Evolutionary conservation across 768 basidiomycete genomes (phyloP).

Genomic region (Panaeolus papilionaceus): DNA sequence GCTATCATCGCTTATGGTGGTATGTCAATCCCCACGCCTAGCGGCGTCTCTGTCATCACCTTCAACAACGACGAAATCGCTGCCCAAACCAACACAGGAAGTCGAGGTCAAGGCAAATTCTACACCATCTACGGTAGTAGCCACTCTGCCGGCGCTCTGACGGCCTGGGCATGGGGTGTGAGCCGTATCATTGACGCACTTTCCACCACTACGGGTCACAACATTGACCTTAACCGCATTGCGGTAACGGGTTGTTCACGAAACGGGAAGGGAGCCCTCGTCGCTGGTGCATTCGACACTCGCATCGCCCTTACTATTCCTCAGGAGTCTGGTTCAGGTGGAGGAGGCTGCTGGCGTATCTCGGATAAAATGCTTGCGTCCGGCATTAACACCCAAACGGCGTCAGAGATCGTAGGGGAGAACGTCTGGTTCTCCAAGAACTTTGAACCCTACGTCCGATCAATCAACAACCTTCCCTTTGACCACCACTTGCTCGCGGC

Average conservation of each 20-base stretch:
- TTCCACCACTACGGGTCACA: constrained; percentile 50
- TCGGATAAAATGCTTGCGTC: constrained; percentile 51
- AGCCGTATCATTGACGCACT: constrained; percentile 67
- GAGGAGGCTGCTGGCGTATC: constrained; percentile 65
- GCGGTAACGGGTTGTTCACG: constrained; percentile 67
- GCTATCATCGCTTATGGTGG: constrained; percentile 59
- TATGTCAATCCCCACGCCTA: constrained; percentile 43
- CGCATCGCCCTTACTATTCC: constrained; percentile 66
- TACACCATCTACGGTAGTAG: constrained; percentile 57
- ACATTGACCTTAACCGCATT: constrained; percentile 54
- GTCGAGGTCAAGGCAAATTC: constrained; percentile 63
- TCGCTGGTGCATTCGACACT: constrained; percentile 63
- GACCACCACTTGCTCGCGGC: constrained; percentile 66
- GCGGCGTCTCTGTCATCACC: constrained; percentile 50
- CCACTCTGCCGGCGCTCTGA: constrained; percentile 58
- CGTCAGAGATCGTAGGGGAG: constrained; percentile 62
- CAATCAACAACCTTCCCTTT: constrained; percentile 53
- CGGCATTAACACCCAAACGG: constrained; percentile 58
- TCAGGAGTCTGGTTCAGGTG: constrained; percentile 68
- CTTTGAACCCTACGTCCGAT: constrained; percentile 54
- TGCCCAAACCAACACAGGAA: constrained; percentile 47
- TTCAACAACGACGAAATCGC: constrained; percentile 63
- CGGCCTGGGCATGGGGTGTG: constrained; percentile 69
- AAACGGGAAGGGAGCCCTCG: constrained; percentile 65
- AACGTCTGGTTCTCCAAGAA: constrained; percentile 66